A percentile compares a stretch with the other conserved stretches of the same genome.
These are phyloP conservation scores for Paramecium primaurelia DNA, from an alignment of 73 alveolate species.

Conservation along the genomic window DNA sequence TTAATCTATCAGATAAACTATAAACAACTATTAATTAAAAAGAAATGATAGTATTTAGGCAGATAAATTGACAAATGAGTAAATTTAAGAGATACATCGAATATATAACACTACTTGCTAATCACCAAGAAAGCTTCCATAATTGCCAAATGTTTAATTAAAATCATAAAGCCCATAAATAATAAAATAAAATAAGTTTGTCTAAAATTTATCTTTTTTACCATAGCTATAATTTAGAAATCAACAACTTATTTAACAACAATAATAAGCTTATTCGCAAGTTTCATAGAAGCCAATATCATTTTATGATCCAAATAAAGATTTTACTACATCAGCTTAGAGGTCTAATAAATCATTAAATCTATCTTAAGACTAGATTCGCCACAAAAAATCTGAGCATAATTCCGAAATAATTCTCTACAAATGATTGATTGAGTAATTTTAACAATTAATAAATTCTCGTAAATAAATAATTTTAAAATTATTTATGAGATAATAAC, in stretches of 20 bases:
- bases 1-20: background rate
- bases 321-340: background rate
- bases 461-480: background rate
- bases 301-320: background rate
- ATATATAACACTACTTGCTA: background rate
- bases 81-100: slow-evolving; percentile 19
- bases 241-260: background rate
- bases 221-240: background rate
- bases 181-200: background rate
- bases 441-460: background rate
- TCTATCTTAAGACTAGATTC: background rate
- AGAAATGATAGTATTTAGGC: background rate
- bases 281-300: background rate
- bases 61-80: background rate
- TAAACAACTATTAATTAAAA: background rate
- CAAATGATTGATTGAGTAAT: background rate
- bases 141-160: background rate
- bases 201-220: background rate
- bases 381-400: background rate
- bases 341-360: slow-evolving; percentile 14
- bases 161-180: slow-evolving; percentile 1
- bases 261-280: background rate
- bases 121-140: slow-evolving; percentile 22
- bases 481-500: background rate
- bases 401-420: background rate